Evolutionary conservation across 495 filamentous ascomycete species (phyloP).

Genomic region (Cenococcum geophilum): DNA sequence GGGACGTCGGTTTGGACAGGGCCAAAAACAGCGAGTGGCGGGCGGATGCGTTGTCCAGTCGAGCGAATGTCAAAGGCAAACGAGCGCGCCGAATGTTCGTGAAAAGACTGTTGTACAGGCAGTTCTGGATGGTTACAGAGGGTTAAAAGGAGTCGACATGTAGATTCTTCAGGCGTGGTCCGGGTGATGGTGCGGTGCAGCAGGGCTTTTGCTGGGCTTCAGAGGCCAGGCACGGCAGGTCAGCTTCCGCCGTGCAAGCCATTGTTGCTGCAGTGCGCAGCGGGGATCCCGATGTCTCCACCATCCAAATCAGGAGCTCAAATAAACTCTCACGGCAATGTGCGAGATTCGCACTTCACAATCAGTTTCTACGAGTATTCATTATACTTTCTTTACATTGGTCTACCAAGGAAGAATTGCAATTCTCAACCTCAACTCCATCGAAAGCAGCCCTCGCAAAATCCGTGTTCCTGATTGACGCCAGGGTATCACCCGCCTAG

Average conservation of each 20-base stretch:
- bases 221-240: too few species aligned
- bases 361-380: too few species aligned
- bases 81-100: background rate
- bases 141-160: too few species aligned
- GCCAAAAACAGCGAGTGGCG: constrained; percentile 3
- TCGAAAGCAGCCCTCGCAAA: too few species aligned
- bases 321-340: background rate
- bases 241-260: background rate
- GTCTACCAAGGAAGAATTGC: too few species aligned
- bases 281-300: background rate
- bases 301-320: background rate
- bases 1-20: constrained; percentile 11
- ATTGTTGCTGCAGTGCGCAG: background rate
- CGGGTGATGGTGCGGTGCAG: too few species aligned
- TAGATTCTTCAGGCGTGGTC: too few species aligned
- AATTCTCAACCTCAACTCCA: too few species aligned
- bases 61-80: background rate
- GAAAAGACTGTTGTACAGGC: background rate
- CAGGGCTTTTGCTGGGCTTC: too few species aligned
- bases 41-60: background rate
- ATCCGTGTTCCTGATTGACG: background rate
- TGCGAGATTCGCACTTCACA: background rate
- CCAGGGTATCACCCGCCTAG: background rate
- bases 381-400: too few species aligned
- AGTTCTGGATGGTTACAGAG: too few species aligned